Base-by-base conservation (phyloP, 352 stramenopile genomes). In the Phytophthora sp. region DNA sequence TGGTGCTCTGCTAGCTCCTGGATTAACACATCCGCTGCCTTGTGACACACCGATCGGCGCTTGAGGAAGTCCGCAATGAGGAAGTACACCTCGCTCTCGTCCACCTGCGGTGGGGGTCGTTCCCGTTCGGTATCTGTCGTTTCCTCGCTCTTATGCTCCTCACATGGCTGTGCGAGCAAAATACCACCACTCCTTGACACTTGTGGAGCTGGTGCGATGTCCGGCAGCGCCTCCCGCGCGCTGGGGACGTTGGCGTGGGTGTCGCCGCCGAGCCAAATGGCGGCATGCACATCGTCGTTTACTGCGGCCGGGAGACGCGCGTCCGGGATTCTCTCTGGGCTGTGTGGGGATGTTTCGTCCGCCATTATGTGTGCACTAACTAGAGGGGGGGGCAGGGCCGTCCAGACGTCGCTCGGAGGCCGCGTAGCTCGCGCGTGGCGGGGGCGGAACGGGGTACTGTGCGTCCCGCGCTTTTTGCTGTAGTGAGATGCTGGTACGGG, bases 61-160 rank as follows among this genome's bases (percentile, higher is more conserved):
- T 89, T 89, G 21, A 96, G 54, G 62, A 92, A 96, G 61, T 95
- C 85, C 1, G 88, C 88, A 59, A 96, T 91, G 50, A 96, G 72
- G 71, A 95, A 96, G 53, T 88, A 86, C 26, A 96, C 76, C 71
- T 96, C 88, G 74, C 71, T 79, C 55, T 75, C 66, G 35, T 75
- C 66, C 30, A 83, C 58, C 12, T 20, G 21, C 11, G 24, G 49
- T 21, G 18, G 30, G 1, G 11, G 11, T 7, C 12, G 18, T n/a
- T 57, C 15, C 20, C 62, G 35, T 16, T 68, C 20, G 30, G 36
- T 27, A 33, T 57, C 55, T 23, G 41, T 33, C 39, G 36, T 9
- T 13, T 51, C 16, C 9, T 50, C 47, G 35, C 62, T 64, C 52
- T 65, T 57, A 15, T 57, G n/a, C 49, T 68, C 56, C 33, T 64